Conservation (phyloP, 2,329 filamentous ascomycete genomes). For the Colletotrichum paranaense region DNA sequence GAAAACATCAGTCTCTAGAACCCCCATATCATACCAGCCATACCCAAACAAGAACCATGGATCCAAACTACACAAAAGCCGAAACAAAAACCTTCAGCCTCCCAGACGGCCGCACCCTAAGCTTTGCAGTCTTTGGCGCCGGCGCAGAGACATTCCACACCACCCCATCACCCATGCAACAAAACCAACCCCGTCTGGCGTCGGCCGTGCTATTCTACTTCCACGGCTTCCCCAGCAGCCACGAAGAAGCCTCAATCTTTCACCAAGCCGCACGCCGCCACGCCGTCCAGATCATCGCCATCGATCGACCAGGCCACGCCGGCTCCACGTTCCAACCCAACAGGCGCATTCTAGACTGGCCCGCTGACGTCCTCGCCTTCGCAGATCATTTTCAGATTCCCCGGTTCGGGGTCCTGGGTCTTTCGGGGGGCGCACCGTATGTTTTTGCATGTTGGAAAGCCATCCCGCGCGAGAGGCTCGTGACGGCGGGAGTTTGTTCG, state of each 20-base stretch:
- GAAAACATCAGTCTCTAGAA: not conserved
- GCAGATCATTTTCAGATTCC: not conserved
- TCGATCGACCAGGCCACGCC: not conserved
- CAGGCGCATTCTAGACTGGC: not conserved
- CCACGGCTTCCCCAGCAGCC: not conserved
- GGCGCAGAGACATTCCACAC: not conserved
- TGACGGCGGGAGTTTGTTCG: too few species aligned
- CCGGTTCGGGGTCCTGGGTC: not conserved
- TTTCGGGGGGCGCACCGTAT: not conserved
- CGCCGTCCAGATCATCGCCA: not conserved
- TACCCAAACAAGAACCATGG: not conserved
- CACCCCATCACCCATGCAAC: too few species aligned
- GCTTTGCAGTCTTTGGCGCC: slow-evolving; percentile 8
- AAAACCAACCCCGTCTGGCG: not conserved
- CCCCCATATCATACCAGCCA: not conserved
- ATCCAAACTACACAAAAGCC: not conserved
- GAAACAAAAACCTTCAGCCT: not conserved
- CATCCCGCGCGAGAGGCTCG: not conserved
- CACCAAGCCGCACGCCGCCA: not conserved
- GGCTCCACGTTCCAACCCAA: not conserved
- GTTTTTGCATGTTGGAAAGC: not conserved
- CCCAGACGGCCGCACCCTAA: slow-evolving; percentile 1
- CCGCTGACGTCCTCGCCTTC: not conserved
- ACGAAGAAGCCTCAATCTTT: not conserved
- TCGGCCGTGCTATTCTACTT: not conserved